Evolutionary conservation across 257 asterid species (phyloP), one percentile per base, ranked within the genome.

Genomic region (Solanum etuberosum): DNA sequence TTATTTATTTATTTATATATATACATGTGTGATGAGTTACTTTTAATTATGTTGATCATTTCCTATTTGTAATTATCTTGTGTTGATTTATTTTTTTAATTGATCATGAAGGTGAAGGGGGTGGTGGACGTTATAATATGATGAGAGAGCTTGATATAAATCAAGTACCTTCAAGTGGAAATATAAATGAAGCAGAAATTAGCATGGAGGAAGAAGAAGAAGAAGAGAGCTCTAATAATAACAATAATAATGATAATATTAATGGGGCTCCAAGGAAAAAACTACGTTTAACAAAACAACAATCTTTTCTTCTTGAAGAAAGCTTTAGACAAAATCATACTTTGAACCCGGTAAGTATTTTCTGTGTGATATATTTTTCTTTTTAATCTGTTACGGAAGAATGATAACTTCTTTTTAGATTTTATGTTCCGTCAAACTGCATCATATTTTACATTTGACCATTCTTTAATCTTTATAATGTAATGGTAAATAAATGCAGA

Each of bases 271-370:
- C 93, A 1, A 89, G 94, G 65, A 95, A 94, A 91, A 95, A 95
- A 86, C 95, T 95, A 35, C 96, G 98, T 3, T 95, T 95, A 12
- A 94, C 94, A 13, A 93, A 89, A 84, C 93, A 92, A 43, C 98
- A 95, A 77, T 93, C 98, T 87, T 94, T 90, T 40, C 93, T 95
- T 46, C 98, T 94, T 85, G 98, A 95, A 91, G 93, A 94, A 85
- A 93, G 93, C 89, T 95, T 94, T 91, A 93, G 88, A 83, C 93
- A 67, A 37, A 91, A 93, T 71, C 97, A 95, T 89, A 92, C 96
- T 89, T 87, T 95, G 86, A 95, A 93, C 89, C 96, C 94, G 9
- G 98, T 95, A 90, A 88, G 89, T 72, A 54, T 48, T 54, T 32
- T 32, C 34, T 32, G 3, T 32, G 34, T 32, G 7, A 18, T 9